These are phyloP conservation scores for Candolleomyces eurysporus DNA, from an alignment of 768 basidiomycete genomes.

Conservation along the genomic window DNA sequence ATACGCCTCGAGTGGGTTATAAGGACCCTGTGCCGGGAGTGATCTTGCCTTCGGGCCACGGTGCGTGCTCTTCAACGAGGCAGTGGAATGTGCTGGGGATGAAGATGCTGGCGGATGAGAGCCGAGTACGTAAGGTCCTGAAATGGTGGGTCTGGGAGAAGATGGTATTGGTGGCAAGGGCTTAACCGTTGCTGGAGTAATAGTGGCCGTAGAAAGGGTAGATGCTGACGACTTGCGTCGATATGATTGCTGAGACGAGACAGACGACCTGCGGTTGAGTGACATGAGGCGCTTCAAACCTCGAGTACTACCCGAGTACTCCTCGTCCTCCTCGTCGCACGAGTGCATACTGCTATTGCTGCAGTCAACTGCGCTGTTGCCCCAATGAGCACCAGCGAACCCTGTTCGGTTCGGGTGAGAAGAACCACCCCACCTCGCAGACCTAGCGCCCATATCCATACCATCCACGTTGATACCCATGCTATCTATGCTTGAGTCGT, in stretches of 20 bases:
- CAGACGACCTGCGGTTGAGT: constrained; percentile 23
- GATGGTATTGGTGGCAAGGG: constrained; percentile 7
- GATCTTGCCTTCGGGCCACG: not conserved
- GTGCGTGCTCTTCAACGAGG: constrained; percentile 10
- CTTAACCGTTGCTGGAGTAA: constrained; percentile 12
- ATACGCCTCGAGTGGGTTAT: constrained; percentile 45
- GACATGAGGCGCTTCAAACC: constrained; percentile 35
- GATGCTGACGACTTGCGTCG: constrained; percentile 3
- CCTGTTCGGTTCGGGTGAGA: not conserved
- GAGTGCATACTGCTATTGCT: constrained; percentile 5
- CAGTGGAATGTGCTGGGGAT: constrained; percentile 14
- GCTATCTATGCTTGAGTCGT: constrained; percentile 1
- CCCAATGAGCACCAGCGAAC: not conserved
- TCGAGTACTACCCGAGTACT: constrained; percentile 3
- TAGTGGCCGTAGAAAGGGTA: not conserved
- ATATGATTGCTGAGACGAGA: not conserved
- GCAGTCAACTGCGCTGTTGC: constrained; percentile 15
- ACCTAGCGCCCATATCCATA: constrained; percentile 35
- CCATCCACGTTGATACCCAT: constrained; percentile 35
- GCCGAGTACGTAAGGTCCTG: constrained; percentile 46
- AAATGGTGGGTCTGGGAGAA: constrained; percentile 35
- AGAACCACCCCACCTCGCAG: not conserved
- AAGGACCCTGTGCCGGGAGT: not conserved
- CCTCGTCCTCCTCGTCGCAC: constrained; percentile 12
- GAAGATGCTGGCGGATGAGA: constrained; percentile 21